phyloP scores from a whole-genome alignment of 495 filamentous ascomycete species.

The Clavariopsis aquatica region DNA sequence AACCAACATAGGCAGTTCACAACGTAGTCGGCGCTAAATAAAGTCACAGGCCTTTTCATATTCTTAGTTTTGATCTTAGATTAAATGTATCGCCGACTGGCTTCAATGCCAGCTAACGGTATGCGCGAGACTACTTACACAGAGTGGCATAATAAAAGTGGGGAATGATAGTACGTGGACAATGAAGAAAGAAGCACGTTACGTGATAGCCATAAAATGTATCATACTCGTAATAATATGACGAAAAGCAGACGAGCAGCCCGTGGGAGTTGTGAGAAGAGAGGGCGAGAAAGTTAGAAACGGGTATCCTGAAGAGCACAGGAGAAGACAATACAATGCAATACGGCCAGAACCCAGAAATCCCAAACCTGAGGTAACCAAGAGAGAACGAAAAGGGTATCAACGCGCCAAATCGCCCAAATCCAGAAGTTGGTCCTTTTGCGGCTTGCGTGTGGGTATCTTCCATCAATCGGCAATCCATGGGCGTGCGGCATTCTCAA shows the following conservation, averaged over 20 bases:
- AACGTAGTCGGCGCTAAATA: too few relatives aligned
- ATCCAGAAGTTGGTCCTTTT: slow-evolving; percentile 1
- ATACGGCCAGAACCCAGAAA: not conserved
- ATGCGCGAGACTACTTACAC: not conserved
- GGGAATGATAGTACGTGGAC: not conserved
- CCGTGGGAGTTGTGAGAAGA: not conserved
- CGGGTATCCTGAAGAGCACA: slow-evolving; percentile 18
- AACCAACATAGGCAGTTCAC: too few relatives aligned
- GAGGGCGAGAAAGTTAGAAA: too few relatives aligned
- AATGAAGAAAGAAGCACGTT: not conserved
- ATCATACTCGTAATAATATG: slow-evolving; percentile 3
- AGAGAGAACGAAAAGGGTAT: slow-evolving; percentile 23
- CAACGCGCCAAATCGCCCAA: slow-evolving; percentile 12
- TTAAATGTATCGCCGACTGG: not conserved
- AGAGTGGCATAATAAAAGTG: not conserved
- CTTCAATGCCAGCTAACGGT: not conserved
- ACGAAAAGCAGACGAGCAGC: not conserved
- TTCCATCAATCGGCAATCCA: slow-evolving; percentile 27
- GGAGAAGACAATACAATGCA: slow-evolving; percentile 18
- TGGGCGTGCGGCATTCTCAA: slow-evolving; percentile 31
- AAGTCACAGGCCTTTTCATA: not conserved
- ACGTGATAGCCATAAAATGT: not conserved
- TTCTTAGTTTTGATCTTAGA: not conserved
- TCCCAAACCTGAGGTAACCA: slow-evolving; percentile 8
- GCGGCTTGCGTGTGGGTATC: not conserved